Evolutionary conservation across 352 stramenopile species (phyloP).

Genomic region (Hyphochytrium catenoides): DNA sequence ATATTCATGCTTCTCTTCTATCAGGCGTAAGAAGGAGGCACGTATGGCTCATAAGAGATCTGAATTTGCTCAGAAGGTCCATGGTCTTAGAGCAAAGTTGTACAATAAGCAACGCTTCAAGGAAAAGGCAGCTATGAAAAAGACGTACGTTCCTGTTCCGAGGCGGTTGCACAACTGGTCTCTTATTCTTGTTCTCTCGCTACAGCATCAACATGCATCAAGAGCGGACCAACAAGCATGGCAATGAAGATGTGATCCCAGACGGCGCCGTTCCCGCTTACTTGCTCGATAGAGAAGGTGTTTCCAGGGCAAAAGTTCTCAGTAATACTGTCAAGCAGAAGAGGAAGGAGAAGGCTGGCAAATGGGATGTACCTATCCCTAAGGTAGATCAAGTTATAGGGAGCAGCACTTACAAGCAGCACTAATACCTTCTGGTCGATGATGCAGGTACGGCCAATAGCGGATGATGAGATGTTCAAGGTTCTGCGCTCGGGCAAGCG

Average conservation of each 20-base stretch:
- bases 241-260: conserved; percentile 86
- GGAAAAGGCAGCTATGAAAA: conserved; percentile 99
- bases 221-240: conserved; percentile 95
- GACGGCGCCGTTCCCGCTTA: conserved; percentile 95
- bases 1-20: not conserved
- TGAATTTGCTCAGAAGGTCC: conserved; percentile 95
- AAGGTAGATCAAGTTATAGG: conserved; percentile 67
- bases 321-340: conserved; percentile 99
- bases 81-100: conserved; percentile 92
- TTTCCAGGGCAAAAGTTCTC: conserved; percentile 95
- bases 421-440: not conserved
- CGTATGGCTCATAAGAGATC: conserved; percentile 88
- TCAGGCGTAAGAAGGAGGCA: conserved; percentile 92
- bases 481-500: conserved; percentile 89
- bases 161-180: not conserved
- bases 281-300: conserved; percentile 93
- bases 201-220: conserved; percentile 86
- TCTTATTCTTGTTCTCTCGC: conserved; percentile 2
- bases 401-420: not conserved
- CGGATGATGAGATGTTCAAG: conserved; percentile 99
- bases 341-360: conserved; percentile 98
- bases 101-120: conserved; percentile 99
- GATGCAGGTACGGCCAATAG: conserved; percentile 71
- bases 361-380: conserved; percentile 98
- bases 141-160: conserved; percentile 62